Base-by-base conservation (phyloP, 345 rosid species). In the Murraya paniculata region DNA sequence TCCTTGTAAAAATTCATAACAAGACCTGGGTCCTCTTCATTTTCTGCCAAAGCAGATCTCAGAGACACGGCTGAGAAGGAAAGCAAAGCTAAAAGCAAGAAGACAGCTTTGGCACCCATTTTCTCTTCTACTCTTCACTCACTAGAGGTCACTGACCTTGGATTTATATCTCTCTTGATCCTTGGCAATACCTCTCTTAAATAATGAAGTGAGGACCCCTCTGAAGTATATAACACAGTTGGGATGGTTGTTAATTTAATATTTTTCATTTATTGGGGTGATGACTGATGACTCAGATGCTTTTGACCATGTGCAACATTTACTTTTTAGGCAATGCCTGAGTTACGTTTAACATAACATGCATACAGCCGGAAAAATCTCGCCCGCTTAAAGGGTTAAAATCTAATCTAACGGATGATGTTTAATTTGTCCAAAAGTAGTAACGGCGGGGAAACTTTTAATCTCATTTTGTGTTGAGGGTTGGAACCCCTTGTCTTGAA, bases 1-100 rank as follows among this genome's bases (percentile, higher is more conserved):
- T 95, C 97, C 84, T 85, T 89, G 92, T 93, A 95, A 79, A 90
- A 95, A 89, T 88, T 80, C 97, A 89, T 91, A 71, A 81, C 84
- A 80, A 95, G 92, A 67, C 97, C 97, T 30, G 90, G 88, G 22
- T 87, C 92, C 64, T 84, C 87, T 35, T 84, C 88, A 74, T 82
- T 78, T 25, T 85, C 90, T 19, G 91, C 82, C 72, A 80, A 74
- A 69, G 88, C 87, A 60, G 77, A 35, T 30, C 73, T 64, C 2
- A 73, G 27, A 11, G 91, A 81, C 41, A 81, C 60, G 65, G 89
- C 91, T 76, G 91, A 87, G 79, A 90, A 77, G 79, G 76, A 79
- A 30, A 88, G 66, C 77, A 91, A 27, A 78, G 81, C 80, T 53
- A 85, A 76, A 82, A 86, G 50, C 50, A 45, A 78, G 88, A 84